phyloP scores from a whole-genome alignment of 2,329 filamentous ascomycete genomes.

The Hymenoscyphus fructigenus region DNA sequence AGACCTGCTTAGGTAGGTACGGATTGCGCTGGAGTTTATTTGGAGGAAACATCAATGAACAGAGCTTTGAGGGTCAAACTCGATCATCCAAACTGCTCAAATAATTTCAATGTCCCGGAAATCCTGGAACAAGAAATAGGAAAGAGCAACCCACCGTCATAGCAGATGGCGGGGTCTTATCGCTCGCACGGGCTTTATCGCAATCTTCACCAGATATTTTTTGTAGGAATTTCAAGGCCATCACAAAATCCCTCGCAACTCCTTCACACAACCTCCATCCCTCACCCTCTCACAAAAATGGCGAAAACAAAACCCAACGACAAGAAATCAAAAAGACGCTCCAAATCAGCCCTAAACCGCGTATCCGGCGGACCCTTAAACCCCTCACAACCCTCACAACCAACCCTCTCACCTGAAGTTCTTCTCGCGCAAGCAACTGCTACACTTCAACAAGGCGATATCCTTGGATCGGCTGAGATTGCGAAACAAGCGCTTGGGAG shows the following conservation, averaged over 20 bases:
- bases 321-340: slow-evolving; percentile 33
- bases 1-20: too few relatives aligned
- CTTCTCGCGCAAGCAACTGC: slow-evolving; percentile 34
- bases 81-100: too few relatives aligned
- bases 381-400: slow-evolving; percentile 24
- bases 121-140: neutral
- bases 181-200: neutral
- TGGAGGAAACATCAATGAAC: too few relatives aligned
- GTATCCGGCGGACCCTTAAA: slow-evolving; percentile 29
- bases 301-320: slow-evolving; percentile 37
- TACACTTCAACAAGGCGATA: slow-evolving; percentile 36
- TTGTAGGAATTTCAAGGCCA: neutral
- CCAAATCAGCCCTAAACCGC: slow-evolving; percentile 32
- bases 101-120: neutral
- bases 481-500: slow-evolving; percentile 33
- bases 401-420: slow-evolving; percentile 25
- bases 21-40: too few relatives aligned
- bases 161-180: slow-evolving; percentile 9
- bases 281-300: slow-evolving; percentile 24
- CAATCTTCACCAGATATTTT: neutral
- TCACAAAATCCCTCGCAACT: neutral
- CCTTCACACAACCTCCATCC: neutral
- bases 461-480: slow-evolving; percentile 30
- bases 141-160: neutral
- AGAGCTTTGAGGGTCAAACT: too few relatives aligned